Evolutionary conservation across 768 basidiomycete genomes (phyloP).

Genomic region (Agrocybe pediades): DNA sequence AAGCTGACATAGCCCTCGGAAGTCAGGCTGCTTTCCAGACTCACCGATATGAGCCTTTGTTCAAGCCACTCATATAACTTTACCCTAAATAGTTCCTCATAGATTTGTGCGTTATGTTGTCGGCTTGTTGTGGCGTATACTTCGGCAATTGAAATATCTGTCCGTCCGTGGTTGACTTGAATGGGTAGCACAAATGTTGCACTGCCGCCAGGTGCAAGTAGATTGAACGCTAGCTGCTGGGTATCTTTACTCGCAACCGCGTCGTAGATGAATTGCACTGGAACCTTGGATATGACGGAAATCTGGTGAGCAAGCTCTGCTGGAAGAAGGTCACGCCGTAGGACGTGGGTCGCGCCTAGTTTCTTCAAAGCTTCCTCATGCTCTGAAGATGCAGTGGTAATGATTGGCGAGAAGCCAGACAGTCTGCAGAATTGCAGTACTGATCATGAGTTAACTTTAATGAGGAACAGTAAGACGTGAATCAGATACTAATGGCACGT

Average conservation of each 20-base stretch:
- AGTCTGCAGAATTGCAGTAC: slow-evolving; percentile 41
- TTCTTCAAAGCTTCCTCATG: slow-evolving; percentile 28
- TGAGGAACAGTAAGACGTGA: no score
- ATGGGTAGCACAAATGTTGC: not conserved
- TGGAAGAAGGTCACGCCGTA: slow-evolving; percentile 11
- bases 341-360: slow-evolving; percentile 39
- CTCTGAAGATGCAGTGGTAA: slow-evolving; percentile 34
- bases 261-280: not conserved
- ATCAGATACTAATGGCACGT: not conserved
- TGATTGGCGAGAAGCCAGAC: slow-evolving; percentile 43
- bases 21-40: not conserved
- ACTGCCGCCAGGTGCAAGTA: not conserved
- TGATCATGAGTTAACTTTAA: slow-evolving; percentile 15
- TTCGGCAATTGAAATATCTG: not conserved
- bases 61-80: not conserved
- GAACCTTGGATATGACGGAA: not conserved
- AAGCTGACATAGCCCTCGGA: no score
- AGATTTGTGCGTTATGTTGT: not conserved
- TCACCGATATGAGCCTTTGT: not conserved
- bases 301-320: not conserved
- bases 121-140: not conserved
- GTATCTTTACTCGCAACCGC: not conserved
- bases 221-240: not conserved
- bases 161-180: not conserved
- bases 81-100: not conserved